Evolutionary conservation across 371 early-diverging fungal species (phyloP).

Genomic region (Basidiobolus meristosporus): DNA sequence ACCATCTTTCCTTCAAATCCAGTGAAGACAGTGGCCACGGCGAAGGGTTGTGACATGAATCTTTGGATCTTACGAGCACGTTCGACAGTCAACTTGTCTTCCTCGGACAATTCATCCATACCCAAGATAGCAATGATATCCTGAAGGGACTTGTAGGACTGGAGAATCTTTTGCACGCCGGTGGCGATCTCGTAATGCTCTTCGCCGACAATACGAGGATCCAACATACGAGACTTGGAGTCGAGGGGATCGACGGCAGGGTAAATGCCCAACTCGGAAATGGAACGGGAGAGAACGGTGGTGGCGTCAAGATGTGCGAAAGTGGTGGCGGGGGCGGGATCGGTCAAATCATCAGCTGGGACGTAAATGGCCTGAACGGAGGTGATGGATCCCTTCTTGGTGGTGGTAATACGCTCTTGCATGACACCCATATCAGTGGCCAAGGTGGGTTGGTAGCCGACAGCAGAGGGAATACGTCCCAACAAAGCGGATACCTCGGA

Average conservation of each 20-base stretch:
- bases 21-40: conserved; percentile 93
- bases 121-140: conserved; percentile 96
- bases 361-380: conserved; percentile 97
- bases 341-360: conserved; percentile 98
- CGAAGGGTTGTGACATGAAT: conserved; percentile 97
- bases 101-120: conserved; percentile 95
- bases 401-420: conserved; percentile 98
- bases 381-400: conserved; percentile 98
- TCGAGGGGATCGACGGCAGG: conserved; percentile 98
- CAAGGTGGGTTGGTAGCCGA: conserved; percentile 95
- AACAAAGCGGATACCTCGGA: conserved; percentile 91
- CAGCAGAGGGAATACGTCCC: conserved; percentile 98
- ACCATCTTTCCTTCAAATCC: conserved; percentile 94
- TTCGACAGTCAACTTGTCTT: conserved; percentile 95
- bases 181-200: conserved; percentile 93
- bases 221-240: conserved; percentile 94
- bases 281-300: conserved; percentile 95
- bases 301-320: conserved; percentile 98
- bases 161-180: conserved; percentile 86
- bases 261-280: conserved; percentile 97
- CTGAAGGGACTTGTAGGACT: conserved; percentile 94
- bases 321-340: conserved; percentile 97
- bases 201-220: conserved; percentile 90
- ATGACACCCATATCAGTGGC: conserved; percentile 61
- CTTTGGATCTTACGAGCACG: conserved; percentile 88